A percentile compares a stretch with the other conserved stretches of the same genome.
phyloP scores from a whole-genome alignment of 225 moss, liverwort and hornwort species.

The Straminergon stramineum region DNA sequence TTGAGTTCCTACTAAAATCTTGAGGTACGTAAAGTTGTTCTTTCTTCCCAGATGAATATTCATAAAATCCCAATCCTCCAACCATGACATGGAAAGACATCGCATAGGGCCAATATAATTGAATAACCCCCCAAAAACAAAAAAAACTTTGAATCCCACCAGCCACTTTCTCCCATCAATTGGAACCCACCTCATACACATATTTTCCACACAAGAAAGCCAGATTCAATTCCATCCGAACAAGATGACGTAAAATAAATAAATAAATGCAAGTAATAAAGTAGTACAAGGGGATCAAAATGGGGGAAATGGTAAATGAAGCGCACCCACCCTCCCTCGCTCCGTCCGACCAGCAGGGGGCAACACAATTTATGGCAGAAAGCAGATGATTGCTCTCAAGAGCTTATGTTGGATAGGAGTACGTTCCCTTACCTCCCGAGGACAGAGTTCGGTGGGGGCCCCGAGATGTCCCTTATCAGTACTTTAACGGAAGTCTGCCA shows the following conservation, averaged over 20 bases:
- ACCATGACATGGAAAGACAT: neutral
- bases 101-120: neutral
- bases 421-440: no score
- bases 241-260: neutral
- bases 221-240: neutral
- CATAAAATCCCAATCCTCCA: neutral
- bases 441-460: neutral
- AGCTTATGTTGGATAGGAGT: neutral
- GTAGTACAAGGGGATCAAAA: neutral
- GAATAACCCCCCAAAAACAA: neutral
- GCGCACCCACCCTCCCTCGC: neutral
- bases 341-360: neutral
- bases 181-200: neutral
- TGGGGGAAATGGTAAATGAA: neutral
- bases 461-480: neutral
- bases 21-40: no score
- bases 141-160: neutral
- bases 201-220: neutral
- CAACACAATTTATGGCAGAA: neutral
- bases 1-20: no score
- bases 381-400: neutral
- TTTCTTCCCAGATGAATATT: neutral
- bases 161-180: neutral
- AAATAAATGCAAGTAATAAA: neutral
- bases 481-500: neutral